These are phyloP conservation scores for Apiospora marii DNA, from an alignment of 2,329 filamentous ascomycete species.

Conservation along the genomic window DNA sequence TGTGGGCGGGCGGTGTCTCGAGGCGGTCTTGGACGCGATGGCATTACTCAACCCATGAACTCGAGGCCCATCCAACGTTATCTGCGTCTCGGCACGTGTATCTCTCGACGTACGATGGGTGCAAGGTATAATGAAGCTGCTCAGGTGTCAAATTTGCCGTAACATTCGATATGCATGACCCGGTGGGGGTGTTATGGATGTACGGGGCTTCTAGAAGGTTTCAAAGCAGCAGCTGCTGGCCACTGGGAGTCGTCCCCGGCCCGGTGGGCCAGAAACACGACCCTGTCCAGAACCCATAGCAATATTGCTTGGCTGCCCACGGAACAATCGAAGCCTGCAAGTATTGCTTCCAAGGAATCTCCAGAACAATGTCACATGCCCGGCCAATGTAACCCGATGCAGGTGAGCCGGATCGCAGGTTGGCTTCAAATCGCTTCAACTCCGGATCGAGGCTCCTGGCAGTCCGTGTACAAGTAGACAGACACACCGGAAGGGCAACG, in stretches of 20 bases:
- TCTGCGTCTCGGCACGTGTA: slow-evolving; percentile 15
- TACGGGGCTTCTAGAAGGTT: slow-evolving; percentile 25
- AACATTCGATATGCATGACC: slow-evolving; percentile 19
- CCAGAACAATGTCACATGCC: slow-evolving; percentile 12
- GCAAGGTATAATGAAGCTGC: slow-evolving; percentile 19
- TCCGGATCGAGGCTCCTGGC: neutral
- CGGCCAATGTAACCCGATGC: slow-evolving; percentile 16
- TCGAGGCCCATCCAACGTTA: neutral
- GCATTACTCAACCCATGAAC: slow-evolving; percentile 16
- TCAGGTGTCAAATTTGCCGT: slow-evolving; percentile 22
- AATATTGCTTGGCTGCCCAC: slow-evolving; percentile 20
- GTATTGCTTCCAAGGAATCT: slow-evolving; percentile 18
- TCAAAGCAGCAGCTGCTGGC: slow-evolving; percentile 9
- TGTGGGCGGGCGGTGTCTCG: neutral
- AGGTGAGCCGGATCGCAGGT: slow-evolving; percentile 16
- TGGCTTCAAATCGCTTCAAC: slow-evolving; percentile 10
- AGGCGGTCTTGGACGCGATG: neutral
- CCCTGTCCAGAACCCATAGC: slow-evolving; percentile 14
- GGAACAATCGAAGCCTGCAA: slow-evolving; percentile 14
- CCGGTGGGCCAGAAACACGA: slow-evolving; percentile 1
- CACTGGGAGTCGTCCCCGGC: slow-evolving; percentile 22
- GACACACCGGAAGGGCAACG: slow-evolving; percentile 15
- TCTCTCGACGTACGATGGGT: neutral
- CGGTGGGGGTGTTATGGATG: slow-evolving; percentile 22
- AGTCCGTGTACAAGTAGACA: slow-evolving; percentile 4